These are phyloP conservation scores for Tuber magnatum DNA, from an alignment of 495 filamentous ascomycete species.

Conservation along the genomic window DNA sequence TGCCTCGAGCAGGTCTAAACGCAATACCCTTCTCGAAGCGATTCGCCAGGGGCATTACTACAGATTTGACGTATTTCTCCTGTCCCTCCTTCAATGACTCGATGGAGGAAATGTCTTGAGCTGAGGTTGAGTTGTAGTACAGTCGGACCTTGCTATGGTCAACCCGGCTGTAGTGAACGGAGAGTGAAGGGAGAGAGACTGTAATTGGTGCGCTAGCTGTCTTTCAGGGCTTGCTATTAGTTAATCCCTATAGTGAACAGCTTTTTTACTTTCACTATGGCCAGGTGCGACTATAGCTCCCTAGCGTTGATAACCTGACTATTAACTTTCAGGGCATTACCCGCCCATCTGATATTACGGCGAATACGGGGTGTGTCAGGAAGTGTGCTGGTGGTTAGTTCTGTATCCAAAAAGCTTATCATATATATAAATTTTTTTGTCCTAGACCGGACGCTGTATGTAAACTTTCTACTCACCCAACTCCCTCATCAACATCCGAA, in stretches of 20 bases:
- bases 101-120: neutral
- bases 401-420: too few species aligned
- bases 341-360: constrained; percentile 55
- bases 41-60: constrained; percentile 60
- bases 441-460: too few species aligned
- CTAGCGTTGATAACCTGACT: constrained; percentile 57
- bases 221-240: too few species aligned
- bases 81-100: neutral
- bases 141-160: too few species aligned
- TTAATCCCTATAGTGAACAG: too few species aligned
- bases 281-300: too few species aligned
- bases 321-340: constrained; percentile 53
- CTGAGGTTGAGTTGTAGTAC: constrained; percentile 36
- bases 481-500: too few species aligned
- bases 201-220: too few species aligned
- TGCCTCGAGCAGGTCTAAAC: constrained; percentile 48
- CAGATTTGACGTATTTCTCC: constrained; percentile 51
- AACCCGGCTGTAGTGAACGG: too few species aligned
- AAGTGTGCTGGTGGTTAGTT: neutral
- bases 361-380: constrained; percentile 49
- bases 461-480: too few species aligned
- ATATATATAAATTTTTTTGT: neutral
- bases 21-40: constrained; percentile 51
- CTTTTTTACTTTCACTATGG: too few species aligned
- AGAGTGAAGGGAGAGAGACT: too few species aligned